A percentile compares a stretch with the other conserved stretches of the same genome.
Evolutionary conservation across 805 yeast genomes (phyloP).

Genomic region (Kluyveromyces nonfermentans): DNA sequence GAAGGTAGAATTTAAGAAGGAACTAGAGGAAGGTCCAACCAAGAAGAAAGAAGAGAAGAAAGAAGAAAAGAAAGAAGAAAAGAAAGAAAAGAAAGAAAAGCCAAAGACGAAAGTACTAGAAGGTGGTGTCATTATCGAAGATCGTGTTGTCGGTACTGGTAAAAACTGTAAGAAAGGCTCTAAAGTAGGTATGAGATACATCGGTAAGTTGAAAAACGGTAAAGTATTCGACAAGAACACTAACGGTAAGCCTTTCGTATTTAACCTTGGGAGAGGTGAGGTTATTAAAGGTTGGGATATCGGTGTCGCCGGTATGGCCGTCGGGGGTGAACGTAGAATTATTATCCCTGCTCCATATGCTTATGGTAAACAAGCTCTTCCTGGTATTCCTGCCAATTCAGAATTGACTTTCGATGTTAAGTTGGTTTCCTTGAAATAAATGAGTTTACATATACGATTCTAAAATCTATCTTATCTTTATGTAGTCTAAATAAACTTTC

Average conservation of each 20-base stretch:
- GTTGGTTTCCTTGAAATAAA: conserved; percentile 77
- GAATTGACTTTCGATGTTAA: conserved; percentile 95
- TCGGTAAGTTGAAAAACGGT: conserved; percentile 95
- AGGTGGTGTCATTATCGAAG: conserved; percentile 93
- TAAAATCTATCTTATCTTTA: not conserved
- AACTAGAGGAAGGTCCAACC: conserved; percentile 92
- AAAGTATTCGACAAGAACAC: conserved; percentile 96
- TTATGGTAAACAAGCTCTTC: conserved; percentile 87
- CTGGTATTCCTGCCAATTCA: conserved; percentile 97
- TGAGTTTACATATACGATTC: no score
- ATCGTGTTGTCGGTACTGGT: conserved; percentile 83
- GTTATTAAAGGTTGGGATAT: conserved; percentile 98
- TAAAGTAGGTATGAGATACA: conserved; percentile 93
- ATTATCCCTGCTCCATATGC: conserved; percentile 94
- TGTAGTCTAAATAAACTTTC: not conserved
- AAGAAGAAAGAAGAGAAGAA: conserved; percentile 27
- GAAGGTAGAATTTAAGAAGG: conserved; percentile 81
- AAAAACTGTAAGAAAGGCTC: conserved; percentile 79
- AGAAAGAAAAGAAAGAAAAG: conserved; percentile 34
- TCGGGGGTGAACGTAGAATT: conserved; percentile 98
- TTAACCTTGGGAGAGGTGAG: conserved; percentile 92
- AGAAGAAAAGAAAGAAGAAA: conserved; percentile 16
- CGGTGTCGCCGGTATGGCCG: conserved; percentile 98
- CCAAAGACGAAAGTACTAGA: conserved; percentile 69
- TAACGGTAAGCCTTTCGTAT: conserved; percentile 89